Evolutionary conservation across 495 filamentous ascomycete genomes (phyloP).

Genomic region (Penicillium simplicissimum): DNA sequence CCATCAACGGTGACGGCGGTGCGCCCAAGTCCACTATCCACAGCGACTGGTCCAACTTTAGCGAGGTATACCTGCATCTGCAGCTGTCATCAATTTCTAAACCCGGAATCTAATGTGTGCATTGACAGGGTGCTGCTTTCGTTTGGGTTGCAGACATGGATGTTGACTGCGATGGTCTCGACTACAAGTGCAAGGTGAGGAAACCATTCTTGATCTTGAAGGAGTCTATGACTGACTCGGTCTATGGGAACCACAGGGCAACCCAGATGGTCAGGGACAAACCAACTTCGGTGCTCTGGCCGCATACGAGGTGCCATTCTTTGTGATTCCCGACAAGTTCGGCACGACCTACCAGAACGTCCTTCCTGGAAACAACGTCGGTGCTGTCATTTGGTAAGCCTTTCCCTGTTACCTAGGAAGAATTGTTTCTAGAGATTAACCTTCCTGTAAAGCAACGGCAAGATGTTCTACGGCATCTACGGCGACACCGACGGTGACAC

Average conservation of each 20-base stretch:
- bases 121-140: conserved; percentile 34
- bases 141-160: conserved; percentile 43
- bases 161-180: conserved; percentile 42
- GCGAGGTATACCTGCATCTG: conserved; percentile 18
- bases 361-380: conserved; percentile 39
- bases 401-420: background rate
- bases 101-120: background rate
- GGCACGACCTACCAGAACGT: conserved; percentile 22
- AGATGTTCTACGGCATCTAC: conserved; percentile 45
- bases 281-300: conserved; percentile 42
- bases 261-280: conserved; percentile 32
- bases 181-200: conserved; percentile 34
- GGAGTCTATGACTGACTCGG: background rate
- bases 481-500: conserved; percentile 39
- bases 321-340: conserved; percentile 40
- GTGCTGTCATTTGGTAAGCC: conserved; percentile 42
- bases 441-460: conserved; percentile 23
- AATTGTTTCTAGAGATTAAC: background rate
- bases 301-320: conserved; percentile 42
- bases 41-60: conserved; percentile 34
- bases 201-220: background rate
- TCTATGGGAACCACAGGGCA: conserved; percentile 26
- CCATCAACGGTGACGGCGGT: conserved; percentile 21
- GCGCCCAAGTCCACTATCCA: conserved; percentile 32
- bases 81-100: background rate